Percentiles rank a stretch among this genome's conserved stretches.
Conservation (phyloP, 2,329 filamentous ascomycete species). For the Epichloe sylvatica region DNA sequence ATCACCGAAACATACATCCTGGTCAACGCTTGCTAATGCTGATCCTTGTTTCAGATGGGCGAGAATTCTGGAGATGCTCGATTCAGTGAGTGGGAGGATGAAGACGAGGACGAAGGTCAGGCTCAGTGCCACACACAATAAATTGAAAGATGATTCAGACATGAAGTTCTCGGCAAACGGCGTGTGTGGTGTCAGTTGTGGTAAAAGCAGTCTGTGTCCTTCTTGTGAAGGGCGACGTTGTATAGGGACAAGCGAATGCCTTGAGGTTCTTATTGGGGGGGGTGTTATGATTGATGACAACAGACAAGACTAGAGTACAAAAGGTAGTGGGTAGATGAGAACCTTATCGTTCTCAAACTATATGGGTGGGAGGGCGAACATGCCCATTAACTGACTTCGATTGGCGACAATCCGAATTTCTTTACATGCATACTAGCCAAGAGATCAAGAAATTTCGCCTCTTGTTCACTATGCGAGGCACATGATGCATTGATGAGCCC, state of each 20-base stretch:
- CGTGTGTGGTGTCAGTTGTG: not conserved
- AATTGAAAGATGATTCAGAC: constrained; percentile 8
- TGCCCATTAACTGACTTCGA: not conserved
- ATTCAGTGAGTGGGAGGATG: constrained; percentile 55
- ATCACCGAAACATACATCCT: not conserved
- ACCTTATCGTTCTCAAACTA: not conserved
- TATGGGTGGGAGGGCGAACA: not conserved
- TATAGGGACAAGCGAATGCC: not conserved
- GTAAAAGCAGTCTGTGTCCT: not conserved
- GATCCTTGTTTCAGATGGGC: constrained; percentile 42
- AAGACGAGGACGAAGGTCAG: constrained; percentile 51
- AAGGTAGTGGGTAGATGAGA: not conserved
- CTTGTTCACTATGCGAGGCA: not conserved
- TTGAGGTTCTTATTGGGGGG: not conserved
- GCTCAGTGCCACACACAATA: constrained; percentile 65
- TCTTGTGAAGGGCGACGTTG: not conserved
- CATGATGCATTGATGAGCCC: not conserved
- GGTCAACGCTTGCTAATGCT: constrained; percentile 12
- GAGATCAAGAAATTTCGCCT: not conserved
- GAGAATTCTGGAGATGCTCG: constrained; percentile 55
- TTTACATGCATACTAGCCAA: not conserved
- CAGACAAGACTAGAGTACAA: constrained; percentile 1
- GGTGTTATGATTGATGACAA: constrained; percentile 6
- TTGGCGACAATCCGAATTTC: not conserved
- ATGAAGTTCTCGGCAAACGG: not conserved